Percentiles rank a stretch among this genome's conserved stretches.
These are phyloP conservation scores for Chernovozyma sophiae-reginae DNA, from an alignment of 1,139 yeast species.

Conservation along the genomic window DNA sequence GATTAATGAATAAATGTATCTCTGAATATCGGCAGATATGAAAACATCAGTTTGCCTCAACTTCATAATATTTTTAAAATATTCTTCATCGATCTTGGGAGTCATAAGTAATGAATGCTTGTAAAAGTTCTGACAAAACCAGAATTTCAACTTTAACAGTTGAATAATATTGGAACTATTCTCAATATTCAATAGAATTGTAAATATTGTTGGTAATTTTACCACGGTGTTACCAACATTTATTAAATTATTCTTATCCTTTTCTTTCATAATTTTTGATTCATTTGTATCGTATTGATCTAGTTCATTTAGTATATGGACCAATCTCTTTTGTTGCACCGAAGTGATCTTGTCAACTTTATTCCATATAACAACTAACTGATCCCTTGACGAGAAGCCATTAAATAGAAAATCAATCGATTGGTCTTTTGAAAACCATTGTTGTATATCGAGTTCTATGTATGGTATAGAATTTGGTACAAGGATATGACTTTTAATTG, in stretches of 20 bases:
- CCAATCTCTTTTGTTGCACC: constrained; percentile 22
- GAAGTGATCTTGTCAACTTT: constrained; percentile 18
- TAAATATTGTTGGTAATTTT: neutral
- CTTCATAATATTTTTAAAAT: neutral
- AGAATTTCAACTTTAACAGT: constrained; percentile 35
- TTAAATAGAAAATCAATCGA: neutral
- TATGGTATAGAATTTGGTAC: constrained; percentile 1
- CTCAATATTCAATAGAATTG: constrained; percentile 9
- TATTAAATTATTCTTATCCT: neutral
- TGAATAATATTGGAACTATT: constrained; percentile 11
- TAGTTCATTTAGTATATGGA: constrained; percentile 25
- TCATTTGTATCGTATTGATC: constrained; percentile 28
- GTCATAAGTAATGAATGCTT: constrained; percentile 6
- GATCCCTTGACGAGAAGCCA: neutral
- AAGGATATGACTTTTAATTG: constrained; percentile 2
- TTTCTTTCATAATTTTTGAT: constrained; percentile 7
- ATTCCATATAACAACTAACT: constrained; percentile 20
- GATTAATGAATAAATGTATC: constrained; percentile 37
- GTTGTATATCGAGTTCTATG: neutral
- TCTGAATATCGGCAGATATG: constrained; percentile 33
- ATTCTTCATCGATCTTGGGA: neutral
- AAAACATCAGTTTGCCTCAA: constrained; percentile 14
- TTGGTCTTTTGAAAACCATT: neutral
- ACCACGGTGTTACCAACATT: neutral
- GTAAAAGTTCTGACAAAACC: constrained; percentile 25